Evolutionary conservation across 2,329 filamentous ascomycete genomes (phyloP).

Genomic region (Trichoderma lentiforme): DNA sequence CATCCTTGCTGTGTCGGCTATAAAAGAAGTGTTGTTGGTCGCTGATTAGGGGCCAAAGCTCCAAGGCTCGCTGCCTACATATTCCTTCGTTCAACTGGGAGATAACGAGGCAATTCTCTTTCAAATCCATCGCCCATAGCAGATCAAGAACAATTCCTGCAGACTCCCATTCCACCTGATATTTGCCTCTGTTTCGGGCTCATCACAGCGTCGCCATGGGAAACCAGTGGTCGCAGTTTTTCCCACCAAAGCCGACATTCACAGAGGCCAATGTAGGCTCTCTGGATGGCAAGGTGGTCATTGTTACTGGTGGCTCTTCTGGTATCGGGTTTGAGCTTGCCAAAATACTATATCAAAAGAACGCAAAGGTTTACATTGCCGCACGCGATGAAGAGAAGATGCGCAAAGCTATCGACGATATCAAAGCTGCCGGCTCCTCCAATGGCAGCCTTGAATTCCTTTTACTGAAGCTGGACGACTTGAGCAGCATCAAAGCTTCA

Average conservation of each 20-base stretch:
- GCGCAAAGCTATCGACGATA: slow-evolving; percentile 38
- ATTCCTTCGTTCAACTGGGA: not conserved
- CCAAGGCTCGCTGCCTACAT: not conserved
- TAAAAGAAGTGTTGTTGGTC: slow-evolving; percentile 7
- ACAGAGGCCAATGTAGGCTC: not conserved
- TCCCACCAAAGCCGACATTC: slow-evolving; percentile 16
- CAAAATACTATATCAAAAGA: slow-evolving; percentile 48
- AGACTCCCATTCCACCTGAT: not conserved
- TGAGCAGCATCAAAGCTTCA: slow-evolving; percentile 30
- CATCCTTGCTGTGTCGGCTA: not conserved
- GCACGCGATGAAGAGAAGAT: slow-evolving; percentile 42
- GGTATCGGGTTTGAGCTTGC: slow-evolving; percentile 49
- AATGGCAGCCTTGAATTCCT: slow-evolving; percentile 41
- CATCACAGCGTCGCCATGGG: slow-evolving; percentile 5
- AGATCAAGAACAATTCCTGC: not conserved
- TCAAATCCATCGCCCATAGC: not conserved
- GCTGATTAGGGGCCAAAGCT: not conserved
- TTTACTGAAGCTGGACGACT: slow-evolving; percentile 37
- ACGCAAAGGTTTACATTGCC: slow-evolving; percentile 51
- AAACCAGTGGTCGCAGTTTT: slow-evolving; percentile 17
- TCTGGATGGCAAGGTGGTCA: slow-evolving; percentile 28
- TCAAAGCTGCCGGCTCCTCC: slow-evolving; percentile 35
- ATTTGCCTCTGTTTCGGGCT: not conserved
- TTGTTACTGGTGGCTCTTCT: slow-evolving; percentile 36
- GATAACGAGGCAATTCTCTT: not conserved